Percentiles rank a stretch among this genome's conserved stretches.
Conservation (phyloP, 2,329 filamentous ascomycete genomes). For the Neofusicoccum ribis region DNA sequence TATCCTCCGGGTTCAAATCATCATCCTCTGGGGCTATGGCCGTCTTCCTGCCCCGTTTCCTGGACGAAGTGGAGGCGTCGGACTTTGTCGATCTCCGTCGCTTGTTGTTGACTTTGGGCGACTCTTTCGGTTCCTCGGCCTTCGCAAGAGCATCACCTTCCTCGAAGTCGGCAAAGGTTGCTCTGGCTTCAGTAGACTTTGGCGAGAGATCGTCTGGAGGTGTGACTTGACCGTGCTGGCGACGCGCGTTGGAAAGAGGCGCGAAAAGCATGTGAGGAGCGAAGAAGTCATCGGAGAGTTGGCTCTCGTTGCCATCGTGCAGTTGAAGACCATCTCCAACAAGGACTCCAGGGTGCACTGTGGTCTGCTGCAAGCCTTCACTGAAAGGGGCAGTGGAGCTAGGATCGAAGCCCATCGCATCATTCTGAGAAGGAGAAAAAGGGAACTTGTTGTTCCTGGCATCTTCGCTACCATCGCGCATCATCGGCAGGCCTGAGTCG, state of each 20-base stretch:
- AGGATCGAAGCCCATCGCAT: background rate
- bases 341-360: constrained; percentile 2
- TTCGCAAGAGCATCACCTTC: background rate
- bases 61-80: background rate
- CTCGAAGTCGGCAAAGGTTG: background rate
- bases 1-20: background rate
- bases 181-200: background rate
- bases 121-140: background rate
- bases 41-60: constrained; percentile 7
- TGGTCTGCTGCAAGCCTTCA: background rate
- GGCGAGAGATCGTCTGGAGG: constrained; percentile 38
- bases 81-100: background rate
- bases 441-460: background rate
- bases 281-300: background rate
- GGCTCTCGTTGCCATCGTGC: background rate
- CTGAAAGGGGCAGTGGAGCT: background rate
- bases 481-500: background rate
- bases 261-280: background rate
- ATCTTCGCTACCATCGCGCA: background rate
- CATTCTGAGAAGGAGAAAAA: background rate
- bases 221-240: constrained; percentile 35
- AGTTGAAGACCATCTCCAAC: background rate
- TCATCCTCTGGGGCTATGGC: background rate
- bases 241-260: background rate
- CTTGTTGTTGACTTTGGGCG: background rate